These are phyloP conservation scores for Apiospora saccharicola DNA, from an alignment of 2,329 filamentous ascomycete species.

Conservation along the genomic window DNA sequence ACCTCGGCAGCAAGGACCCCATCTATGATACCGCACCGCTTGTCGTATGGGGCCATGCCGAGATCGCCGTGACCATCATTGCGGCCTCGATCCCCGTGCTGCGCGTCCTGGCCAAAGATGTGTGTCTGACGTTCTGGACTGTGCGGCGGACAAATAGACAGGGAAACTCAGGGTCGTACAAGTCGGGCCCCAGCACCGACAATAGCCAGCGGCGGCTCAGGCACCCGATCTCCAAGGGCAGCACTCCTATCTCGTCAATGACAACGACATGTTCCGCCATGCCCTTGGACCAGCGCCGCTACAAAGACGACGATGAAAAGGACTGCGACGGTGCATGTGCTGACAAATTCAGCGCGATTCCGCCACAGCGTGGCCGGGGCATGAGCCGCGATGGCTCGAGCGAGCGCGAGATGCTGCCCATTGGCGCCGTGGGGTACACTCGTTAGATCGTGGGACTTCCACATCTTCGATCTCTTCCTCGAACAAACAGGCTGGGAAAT, in stretches of 20 bases:
- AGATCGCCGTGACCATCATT: conserved; percentile 39
- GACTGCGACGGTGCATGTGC: neutral
- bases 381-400: neutral
- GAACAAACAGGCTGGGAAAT: too few relatives aligned
- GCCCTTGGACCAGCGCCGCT: neutral
- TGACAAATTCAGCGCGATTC: neutral
- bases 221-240: neutral
- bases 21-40: conserved; percentile 36
- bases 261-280: neutral
- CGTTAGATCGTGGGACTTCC: neutral
- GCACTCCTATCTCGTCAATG: neutral
- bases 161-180: neutral
- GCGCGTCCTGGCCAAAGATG: conserved; percentile 40
- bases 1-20: conserved; percentile 31
- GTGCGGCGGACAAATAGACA: neutral
- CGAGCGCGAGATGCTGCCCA: neutral
- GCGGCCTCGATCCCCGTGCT: conserved; percentile 44
- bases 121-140: neutral
- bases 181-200: neutral
- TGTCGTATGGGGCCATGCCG: conserved; percentile 40
- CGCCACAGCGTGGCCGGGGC: neutral
- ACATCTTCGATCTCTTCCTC: neutral
- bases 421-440: neutral
- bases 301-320: neutral
- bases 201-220: neutral